These are phyloP conservation scores for Lodderomyces beijingensis DNA, from an alignment of 1,139 yeast species.

Conservation along the genomic window DNA sequence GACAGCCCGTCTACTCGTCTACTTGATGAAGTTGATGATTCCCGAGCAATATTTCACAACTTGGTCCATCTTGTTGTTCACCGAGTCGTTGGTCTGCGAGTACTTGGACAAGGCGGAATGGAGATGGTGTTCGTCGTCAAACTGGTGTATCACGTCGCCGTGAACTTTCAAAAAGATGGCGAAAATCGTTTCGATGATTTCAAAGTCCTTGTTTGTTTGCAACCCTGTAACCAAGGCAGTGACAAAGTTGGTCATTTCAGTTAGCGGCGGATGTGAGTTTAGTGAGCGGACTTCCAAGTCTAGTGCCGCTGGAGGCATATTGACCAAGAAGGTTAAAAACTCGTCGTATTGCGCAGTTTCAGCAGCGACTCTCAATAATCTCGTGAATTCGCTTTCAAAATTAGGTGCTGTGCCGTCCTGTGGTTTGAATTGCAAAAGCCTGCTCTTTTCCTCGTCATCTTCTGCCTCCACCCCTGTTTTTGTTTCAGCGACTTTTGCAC, in stretches of 20 bases:
- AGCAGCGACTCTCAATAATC: slow-evolving; percentile 51
- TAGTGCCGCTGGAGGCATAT: slow-evolving; percentile 69
- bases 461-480: slow-evolving; percentile 7
- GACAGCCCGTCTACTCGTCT: no score
- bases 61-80: slow-evolving; percentile 55
- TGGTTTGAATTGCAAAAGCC: slow-evolving; percentile 24
- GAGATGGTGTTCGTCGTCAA: slow-evolving; percentile 32
- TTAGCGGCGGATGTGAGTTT: slow-evolving; percentile 56
- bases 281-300: slow-evolving; percentile 87
- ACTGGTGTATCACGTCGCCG: slow-evolving; percentile 69
- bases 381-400: slow-evolving; percentile 76
- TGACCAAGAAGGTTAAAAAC: slow-evolving; percentile 55
- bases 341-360: slow-evolving; percentile 35
- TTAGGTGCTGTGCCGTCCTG: slow-evolving; percentile 26
- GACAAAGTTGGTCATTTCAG: slow-evolving; percentile 64
- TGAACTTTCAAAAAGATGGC: slow-evolving; percentile 70
- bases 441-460: slow-evolving; percentile 18
- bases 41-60: slow-evolving; percentile 82
- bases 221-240: slow-evolving; percentile 62
- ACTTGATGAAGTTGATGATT: slow-evolving; percentile 57
- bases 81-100: slow-evolving; percentile 38
- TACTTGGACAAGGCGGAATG: slow-evolving; percentile 36
- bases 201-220: slow-evolving; percentile 56
- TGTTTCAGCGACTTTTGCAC: slow-evolving; percentile 18
- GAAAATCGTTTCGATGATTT: slow-evolving; percentile 74